phyloP scores from a whole-genome alignment of 257 asterid genomes.

The Vinca minor region DNA sequence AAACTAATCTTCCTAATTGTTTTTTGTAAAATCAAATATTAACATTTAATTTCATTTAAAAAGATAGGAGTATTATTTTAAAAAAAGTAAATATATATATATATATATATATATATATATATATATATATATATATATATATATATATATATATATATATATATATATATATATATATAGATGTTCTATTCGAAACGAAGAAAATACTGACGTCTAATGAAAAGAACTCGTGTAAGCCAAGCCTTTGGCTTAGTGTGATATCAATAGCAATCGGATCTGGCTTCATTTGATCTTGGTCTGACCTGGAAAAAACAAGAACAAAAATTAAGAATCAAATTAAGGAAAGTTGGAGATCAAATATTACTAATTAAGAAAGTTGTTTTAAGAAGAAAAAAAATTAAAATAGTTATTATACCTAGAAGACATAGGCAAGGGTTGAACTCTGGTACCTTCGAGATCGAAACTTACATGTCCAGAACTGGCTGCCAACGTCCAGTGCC shows the following conservation, averaged over 20 bases:
- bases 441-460: conserved; percentile 39
- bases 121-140: too few relatives aligned
- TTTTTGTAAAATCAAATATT: too few relatives aligned
- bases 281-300: conserved; percentile 18
- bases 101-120: too few relatives aligned
- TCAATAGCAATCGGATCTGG: background rate
- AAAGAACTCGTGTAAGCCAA: conserved; percentile 47
- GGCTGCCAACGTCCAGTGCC: conserved; percentile 2
- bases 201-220: conserved; percentile 36
- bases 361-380: background rate
- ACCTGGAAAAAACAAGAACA: conserved; percentile 21
- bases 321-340: background rate
- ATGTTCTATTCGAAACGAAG: too few relatives aligned
- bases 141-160: too few relatives aligned
- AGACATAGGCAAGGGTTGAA: conserved; percentile 35
- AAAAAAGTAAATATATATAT: too few relatives aligned
- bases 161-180: too few relatives aligned
- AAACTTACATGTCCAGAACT: conserved; percentile 13
- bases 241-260: conserved; percentile 30
- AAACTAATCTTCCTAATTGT: too few relatives aligned
- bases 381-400: too few relatives aligned
- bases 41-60: too few relatives aligned
- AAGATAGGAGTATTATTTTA: too few relatives aligned
- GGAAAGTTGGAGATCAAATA: too few relatives aligned
- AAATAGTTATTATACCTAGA: conserved; percentile 33